Conservation (phyloP, 306 rosid genomes). For the Cucurbita moschata region DNA sequence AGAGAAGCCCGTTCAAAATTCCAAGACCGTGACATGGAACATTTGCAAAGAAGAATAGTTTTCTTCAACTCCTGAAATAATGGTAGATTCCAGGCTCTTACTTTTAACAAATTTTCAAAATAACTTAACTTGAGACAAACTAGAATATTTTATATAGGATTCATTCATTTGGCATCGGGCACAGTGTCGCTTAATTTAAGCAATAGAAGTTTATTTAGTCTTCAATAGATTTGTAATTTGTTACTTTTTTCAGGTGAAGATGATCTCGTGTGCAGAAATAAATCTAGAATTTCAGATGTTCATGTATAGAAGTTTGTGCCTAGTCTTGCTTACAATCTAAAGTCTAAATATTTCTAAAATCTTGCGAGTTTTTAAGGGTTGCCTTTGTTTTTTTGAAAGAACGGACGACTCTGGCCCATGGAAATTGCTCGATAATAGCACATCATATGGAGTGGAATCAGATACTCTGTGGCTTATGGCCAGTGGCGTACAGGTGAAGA, state of each 20-base stretch:
- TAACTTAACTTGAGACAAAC: background rate
- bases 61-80: background rate
- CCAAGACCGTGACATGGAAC: background rate
- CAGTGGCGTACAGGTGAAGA: background rate
- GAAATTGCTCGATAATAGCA: background rate
- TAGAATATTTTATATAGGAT: background rate
- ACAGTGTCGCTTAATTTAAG: background rate
- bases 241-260: background rate
- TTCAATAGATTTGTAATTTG: background rate
- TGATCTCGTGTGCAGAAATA: background rate
- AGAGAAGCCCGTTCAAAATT: background rate
- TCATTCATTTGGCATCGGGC: background rate
- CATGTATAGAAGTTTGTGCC: background rate
- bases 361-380: background rate
- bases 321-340: background rate
- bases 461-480: background rate
- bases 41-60: background rate
- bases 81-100: background rate
- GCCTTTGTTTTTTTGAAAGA: background rate
- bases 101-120: background rate
- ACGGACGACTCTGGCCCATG: background rate
- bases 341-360: background rate
- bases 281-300: background rate
- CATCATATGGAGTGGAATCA: background rate
- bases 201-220: background rate